These are phyloP conservation scores for Fusarium dimerum DNA, from an alignment of 2,329 filamentous ascomycete genomes.

Conservation along the genomic window DNA sequence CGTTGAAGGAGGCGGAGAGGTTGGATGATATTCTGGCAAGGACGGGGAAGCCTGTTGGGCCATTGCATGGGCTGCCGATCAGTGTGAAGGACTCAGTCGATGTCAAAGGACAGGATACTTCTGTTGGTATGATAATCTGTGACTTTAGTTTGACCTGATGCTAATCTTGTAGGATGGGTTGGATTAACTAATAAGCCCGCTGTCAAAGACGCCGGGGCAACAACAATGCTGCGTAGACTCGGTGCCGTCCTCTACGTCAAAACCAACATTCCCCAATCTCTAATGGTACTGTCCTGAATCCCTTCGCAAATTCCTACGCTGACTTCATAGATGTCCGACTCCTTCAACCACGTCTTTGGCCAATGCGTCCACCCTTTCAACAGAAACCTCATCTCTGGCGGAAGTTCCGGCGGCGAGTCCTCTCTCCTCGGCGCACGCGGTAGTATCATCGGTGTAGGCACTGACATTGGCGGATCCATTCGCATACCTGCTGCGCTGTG, in stretches of 20 bases:
- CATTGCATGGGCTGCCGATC: conserved; percentile 63
- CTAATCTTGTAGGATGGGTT: conserved; percentile 29
- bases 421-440: conserved; percentile 6
- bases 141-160: too few relatives aligned
- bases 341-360: conserved; percentile 11
- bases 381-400: conserved; percentile 11
- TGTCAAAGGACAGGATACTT: conserved; percentile 52
- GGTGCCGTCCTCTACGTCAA: conserved; percentile 69
- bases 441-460: conserved; percentile 7
- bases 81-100: conserved; percentile 59
- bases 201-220: conserved; percentile 54
- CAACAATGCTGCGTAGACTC: conserved; percentile 56
- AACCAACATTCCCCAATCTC: conserved; percentile 63
- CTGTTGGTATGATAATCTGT: conserved; percentile 48
- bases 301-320: background rate
- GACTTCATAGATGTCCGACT: conserved; percentile 9
- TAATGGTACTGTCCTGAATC: background rate
- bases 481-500: conserved; percentile 9
- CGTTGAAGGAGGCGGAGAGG: conserved; percentile 42
- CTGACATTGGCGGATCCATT: conserved; percentile 11
- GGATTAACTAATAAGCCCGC: conserved; percentile 56
- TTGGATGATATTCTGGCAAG: conserved; percentile 45
- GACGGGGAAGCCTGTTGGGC: conserved; percentile 49
- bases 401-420: conserved; percentile 10
- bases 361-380: conserved; percentile 10